These are phyloP conservation scores for Rubia occidens DNA, from an alignment of 305 asterid genomes.

Conservation along the genomic window DNA sequence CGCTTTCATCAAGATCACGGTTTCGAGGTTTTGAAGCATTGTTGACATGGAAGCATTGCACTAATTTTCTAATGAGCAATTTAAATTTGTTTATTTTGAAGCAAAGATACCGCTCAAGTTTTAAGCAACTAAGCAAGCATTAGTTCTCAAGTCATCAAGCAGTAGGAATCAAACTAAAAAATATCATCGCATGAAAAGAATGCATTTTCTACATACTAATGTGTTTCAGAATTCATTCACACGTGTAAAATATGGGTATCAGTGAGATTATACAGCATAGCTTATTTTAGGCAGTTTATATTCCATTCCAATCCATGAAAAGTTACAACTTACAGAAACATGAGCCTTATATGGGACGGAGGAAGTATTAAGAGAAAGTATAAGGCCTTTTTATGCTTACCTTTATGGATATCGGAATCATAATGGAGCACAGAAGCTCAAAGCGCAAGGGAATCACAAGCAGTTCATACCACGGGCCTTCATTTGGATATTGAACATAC, in stretches of 20 bases:
- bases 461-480: conserved; percentile 98
- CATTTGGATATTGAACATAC: conserved; percentile 85
- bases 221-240: not conserved
- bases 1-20: not conserved
- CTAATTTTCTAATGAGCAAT: not conserved
- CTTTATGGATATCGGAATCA: conserved; percentile 99
- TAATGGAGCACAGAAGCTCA: conserved; percentile 96
- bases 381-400: conserved; percentile 29
- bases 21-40: not conserved
- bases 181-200: not conserved
- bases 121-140: not conserved
- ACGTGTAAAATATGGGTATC: not conserved
- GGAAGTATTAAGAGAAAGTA: not conserved
- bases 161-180: not conserved
- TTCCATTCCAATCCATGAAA: not conserved
- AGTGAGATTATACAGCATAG: not conserved
- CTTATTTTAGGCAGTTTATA: not conserved
- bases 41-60: not conserved
- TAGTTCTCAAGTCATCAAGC: not conserved
- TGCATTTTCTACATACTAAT: not conserved
- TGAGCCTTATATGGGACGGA: not conserved
- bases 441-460: conserved; percentile 93
- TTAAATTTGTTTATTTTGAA: not conserved
- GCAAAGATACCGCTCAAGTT: not conserved
- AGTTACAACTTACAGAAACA: not conserved